A percentile compares a stretch with the other conserved stretches of the same genome.
phyloP scores from a whole-genome alignment of 345 rosid genomes.

The Murraya koenigii region DNA sequence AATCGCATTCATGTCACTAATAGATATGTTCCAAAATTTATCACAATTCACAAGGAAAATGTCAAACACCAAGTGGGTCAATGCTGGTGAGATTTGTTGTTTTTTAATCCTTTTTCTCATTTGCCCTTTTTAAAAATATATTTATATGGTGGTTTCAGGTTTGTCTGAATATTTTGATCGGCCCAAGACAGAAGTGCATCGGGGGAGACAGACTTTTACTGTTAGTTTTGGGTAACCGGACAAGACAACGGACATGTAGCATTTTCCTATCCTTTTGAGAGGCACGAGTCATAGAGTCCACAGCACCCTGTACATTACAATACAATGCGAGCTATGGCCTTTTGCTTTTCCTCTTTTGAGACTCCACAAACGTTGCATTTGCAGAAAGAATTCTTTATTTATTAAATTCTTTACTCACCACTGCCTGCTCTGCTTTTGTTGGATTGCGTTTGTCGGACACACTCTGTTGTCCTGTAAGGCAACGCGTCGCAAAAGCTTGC shows the following conservation, averaged over 20 bases:
- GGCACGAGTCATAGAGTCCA: no score
- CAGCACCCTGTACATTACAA: no score
- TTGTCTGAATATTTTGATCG: not conserved
- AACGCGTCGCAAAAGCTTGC: not conserved
- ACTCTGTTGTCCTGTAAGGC: not conserved
- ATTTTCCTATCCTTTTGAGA: not conserved
- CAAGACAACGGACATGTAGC: not conserved
- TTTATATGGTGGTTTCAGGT: not conserved
- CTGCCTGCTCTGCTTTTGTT: not conserved
- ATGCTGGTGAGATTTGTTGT: not conserved
- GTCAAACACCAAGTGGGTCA: not conserved
- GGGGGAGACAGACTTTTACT: not conserved
- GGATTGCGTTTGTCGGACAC: not conserved
- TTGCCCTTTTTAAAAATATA: not conserved
- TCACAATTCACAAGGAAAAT: no score
- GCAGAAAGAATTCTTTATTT: no score
- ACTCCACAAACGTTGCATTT: no score
- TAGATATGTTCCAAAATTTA: no score
- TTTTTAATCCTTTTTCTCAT: no score
- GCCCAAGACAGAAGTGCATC: not conserved
- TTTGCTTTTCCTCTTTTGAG: no score
- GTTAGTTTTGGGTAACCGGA: not conserved
- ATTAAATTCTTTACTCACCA: not conserved
- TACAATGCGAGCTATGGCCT: no score
- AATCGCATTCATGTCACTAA: no score